Conservation (phyloP, 2,329 filamentous ascomycete genomes). For the Nemania serpens region DNA sequence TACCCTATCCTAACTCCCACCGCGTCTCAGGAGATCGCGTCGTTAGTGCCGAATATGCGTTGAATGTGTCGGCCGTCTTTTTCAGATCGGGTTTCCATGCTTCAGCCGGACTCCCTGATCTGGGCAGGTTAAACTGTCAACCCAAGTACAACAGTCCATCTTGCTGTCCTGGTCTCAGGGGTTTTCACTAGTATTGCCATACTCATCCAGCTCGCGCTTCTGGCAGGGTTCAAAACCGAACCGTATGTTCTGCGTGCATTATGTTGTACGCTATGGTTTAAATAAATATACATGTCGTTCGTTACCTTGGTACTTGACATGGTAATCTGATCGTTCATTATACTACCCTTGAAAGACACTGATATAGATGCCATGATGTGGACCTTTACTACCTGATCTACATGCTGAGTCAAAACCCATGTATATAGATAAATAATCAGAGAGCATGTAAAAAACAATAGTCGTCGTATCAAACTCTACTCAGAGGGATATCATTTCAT, state of each 20-base stretch:
- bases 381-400: slow-evolving; percentile 51
- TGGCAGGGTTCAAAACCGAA: slow-evolving; percentile 50
- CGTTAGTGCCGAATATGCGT: slow-evolving; percentile 54
- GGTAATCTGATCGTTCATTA: slow-evolving; percentile 13
- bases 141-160: slow-evolving; percentile 57
- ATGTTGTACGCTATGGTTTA: not conserved
- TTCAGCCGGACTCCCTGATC: slow-evolving; percentile 59
- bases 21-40: slow-evolving; percentile 52
- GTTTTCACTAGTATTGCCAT: slow-evolving; percentile 61
- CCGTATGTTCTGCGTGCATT: slow-evolving; percentile 55
- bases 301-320: not conserved
- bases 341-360: slow-evolving; percentile 42
- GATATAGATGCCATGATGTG: slow-evolving; percentile 60
- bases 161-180: slow-evolving; percentile 54
- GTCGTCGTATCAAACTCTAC: too few species aligned
- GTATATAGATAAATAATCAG: not conserved
- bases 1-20: slow-evolving; percentile 38
- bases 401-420: not conserved
- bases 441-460: not conserved
- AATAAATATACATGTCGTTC: not conserved
- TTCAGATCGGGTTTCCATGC: slow-evolving; percentile 60
- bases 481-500: not conserved
- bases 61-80: slow-evolving; percentile 58
- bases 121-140: slow-evolving; percentile 59
- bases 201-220: slow-evolving; percentile 55